A percentile compares a stretch with the other conserved stretches of the same genome.
These are phyloP conservation scores for Phytophthora fragariaefolia DNA, from an alignment of 352 stramenopile genomes.

Conservation along the genomic window DNA sequence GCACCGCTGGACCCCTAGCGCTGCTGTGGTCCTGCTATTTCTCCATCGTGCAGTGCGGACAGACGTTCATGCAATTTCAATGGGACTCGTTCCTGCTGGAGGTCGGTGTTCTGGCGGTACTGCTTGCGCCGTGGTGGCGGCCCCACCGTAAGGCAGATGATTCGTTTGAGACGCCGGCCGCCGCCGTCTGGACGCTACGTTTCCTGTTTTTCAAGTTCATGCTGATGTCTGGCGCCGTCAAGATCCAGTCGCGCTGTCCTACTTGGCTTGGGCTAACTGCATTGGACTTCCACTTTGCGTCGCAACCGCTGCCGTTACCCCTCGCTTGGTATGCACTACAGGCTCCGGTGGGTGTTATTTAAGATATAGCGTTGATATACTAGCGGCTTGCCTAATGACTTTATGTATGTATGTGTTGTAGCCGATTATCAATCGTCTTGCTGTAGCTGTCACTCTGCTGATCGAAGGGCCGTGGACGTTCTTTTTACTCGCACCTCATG, in stretches of 20 bases:
- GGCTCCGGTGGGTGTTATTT: constrained; percentile 61
- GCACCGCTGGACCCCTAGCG: constrained; percentile 39
- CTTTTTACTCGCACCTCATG: constrained; percentile 81
- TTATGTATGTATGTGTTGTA: too few species aligned
- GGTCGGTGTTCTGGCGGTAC: constrained; percentile 74
- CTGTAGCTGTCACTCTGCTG: constrained; percentile 84
- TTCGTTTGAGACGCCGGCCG: constrained; percentile 39
- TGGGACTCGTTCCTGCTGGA: constrained; percentile 94
- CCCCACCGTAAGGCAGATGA: neutral
- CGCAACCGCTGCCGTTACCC: constrained; percentile 80
- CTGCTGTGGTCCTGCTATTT: constrained; percentile 76
- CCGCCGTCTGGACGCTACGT: constrained; percentile 69
- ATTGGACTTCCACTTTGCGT: constrained; percentile 93
- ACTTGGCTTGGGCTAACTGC: constrained; percentile 92
- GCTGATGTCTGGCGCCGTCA: constrained; percentile 92
- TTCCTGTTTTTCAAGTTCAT: constrained; percentile 96
- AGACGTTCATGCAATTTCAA: constrained; percentile 92
- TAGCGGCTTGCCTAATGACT: too few species aligned
- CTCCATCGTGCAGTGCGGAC: constrained; percentile 76
- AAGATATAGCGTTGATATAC: too few species aligned
- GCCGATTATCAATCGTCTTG: constrained; percentile 76
- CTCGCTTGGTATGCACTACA: constrained; percentile 90
- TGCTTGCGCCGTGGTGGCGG: constrained; percentile 51
- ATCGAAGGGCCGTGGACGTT: constrained; percentile 90
- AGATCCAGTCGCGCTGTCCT: constrained; percentile 90